A percentile compares a stretch with the other conserved stretches of the same genome.
Conservation (phyloP, 805 yeast genomes). For the Ascoidea tarda region DNA sequence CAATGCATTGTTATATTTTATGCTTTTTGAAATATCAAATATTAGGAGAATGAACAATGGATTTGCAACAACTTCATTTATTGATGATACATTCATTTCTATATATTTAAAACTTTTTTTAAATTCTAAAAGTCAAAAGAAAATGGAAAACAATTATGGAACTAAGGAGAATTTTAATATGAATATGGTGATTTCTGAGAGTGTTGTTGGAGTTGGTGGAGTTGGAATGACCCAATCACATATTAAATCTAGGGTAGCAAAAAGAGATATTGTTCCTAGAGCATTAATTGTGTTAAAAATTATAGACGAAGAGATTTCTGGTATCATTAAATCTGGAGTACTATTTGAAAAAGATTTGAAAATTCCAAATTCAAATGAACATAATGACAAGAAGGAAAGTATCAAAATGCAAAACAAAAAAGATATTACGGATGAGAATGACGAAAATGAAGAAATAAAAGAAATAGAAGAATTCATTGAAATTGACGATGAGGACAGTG, state of each 20-base stretch:
- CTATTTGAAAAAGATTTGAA: no score
- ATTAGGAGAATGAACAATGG: slow-evolving; percentile 66
- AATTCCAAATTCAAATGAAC: neutral
- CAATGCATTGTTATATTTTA: slow-evolving; percentile 20
- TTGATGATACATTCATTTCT: slow-evolving; percentile 61
- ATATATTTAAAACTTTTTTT: slow-evolving; percentile 37
- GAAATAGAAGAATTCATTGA: slow-evolving; percentile 4
- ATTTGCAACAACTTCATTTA: slow-evolving; percentile 59
- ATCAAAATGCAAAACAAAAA: slow-evolving; percentile 2
- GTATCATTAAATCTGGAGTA: neutral
- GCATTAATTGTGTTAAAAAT: slow-evolving; percentile 12
- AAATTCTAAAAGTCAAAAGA: slow-evolving; percentile 3
- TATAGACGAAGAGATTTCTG: neutral
- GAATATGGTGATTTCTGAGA: neutral
- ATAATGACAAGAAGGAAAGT: neutral
- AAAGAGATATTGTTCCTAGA: slow-evolving; percentile 29
- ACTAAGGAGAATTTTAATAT: neutral
- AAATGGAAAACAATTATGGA: slow-evolving; percentile 6
- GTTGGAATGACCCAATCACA: slow-evolving; percentile 11
- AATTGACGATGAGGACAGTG: neutral
- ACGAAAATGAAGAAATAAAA: slow-evolving; percentile 4
- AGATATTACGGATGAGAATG: slow-evolving; percentile 2
- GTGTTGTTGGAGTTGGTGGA: slow-evolving; percentile 1
- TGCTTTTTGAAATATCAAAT: slow-evolving; percentile 38
- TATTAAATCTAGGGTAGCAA: slow-evolving; percentile 29